Base-by-base conservation (phyloP, 768 basidiomycete genomes). In the Lentinula aciculospora region DNA sequence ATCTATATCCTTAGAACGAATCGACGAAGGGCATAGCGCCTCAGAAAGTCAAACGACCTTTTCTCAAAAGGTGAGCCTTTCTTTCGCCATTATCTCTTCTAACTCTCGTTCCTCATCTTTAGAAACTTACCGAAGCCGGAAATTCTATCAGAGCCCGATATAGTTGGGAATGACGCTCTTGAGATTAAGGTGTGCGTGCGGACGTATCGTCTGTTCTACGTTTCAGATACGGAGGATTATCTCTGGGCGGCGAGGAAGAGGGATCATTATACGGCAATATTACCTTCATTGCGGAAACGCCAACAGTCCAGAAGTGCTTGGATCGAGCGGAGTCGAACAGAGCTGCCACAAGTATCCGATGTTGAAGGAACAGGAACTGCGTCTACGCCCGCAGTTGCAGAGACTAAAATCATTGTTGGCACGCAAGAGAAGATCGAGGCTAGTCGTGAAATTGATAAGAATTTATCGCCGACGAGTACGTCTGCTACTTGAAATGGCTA, bases 111-210 rank as follows among this genome's bases (percentile, higher is more conserved):
- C 9, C 50, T 44, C 23, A 53, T 19, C 32, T 23, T 23, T 47
- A 82, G 81, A 66, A 79, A 76, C 62, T 64, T 76, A 58, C 71
- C 72, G 54, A 60, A 64, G 6, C 63, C 68, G 48, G 45, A 61
- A 4, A 37, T 71, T 17, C 71, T 75, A 10, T 62, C 66, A 3
- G 70, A 69, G 9, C 80, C 79, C 0, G 74, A 82, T 40, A 72
- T 82, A 23, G 63, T 77, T 28, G 76, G 83, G 0, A 76, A 67
- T 36, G 86, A 87, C 31, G 80, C 80, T 3, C 77, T 95, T 17
- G 89, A 92, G 69, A 89, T 92, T 67, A 88, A 88, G 61, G 82
- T 97, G 57, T 96, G 94, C 70, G 79, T 92, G 34, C 79, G 85
- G 58, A 90, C 87, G 8, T 93, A 93, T 68, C 79, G 87, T 32